phyloP scores from a whole-genome alignment of 441 rosid genomes.

The Eutrema salsugineum region DNA sequence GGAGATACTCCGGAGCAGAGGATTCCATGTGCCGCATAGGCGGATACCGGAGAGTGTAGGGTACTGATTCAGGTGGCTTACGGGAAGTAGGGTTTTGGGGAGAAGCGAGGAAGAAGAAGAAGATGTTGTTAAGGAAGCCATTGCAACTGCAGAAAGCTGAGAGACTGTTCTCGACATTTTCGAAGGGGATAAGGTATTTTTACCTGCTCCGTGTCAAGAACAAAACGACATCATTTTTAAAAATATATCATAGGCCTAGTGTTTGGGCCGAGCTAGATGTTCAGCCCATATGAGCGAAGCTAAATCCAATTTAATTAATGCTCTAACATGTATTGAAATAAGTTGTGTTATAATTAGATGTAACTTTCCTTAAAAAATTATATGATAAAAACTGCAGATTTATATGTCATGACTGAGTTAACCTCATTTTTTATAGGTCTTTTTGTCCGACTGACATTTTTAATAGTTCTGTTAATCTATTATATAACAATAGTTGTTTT shows the following conservation, averaged over 20 bases:
- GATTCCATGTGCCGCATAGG: slow-evolving; percentile 18
- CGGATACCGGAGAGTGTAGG: background rate
- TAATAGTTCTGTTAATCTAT: too few relatives aligned
- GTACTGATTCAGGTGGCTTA: slow-evolving; percentile 12
- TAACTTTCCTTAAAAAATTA: too few relatives aligned
- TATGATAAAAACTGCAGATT: too few relatives aligned
- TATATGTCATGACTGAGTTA: too few relatives aligned
- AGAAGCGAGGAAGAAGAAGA: slow-evolving; percentile 34
- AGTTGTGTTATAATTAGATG: too few relatives aligned
- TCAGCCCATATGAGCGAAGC: background rate
- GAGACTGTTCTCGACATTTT: background rate
- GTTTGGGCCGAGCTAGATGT: background rate
- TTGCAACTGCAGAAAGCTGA: slow-evolving; percentile 20
- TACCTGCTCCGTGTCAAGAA: background rate
- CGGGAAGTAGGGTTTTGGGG: slow-evolving; percentile 43
- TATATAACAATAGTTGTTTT: too few relatives aligned
- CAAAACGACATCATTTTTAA: background rate
- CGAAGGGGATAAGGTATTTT: slow-evolving; percentile 25
- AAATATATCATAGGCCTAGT: background rate
- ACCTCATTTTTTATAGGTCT: too few relatives aligned
- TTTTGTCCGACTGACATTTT: too few relatives aligned
- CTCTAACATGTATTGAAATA: background rate
- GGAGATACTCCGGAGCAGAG: slow-evolving; percentile 12
- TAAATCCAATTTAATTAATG: background rate
- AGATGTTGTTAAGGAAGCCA: slow-evolving; percentile 45